Evolutionary conservation across 257 asterid genomes (phyloP).

Genomic region (Capsicum pubescens): DNA sequence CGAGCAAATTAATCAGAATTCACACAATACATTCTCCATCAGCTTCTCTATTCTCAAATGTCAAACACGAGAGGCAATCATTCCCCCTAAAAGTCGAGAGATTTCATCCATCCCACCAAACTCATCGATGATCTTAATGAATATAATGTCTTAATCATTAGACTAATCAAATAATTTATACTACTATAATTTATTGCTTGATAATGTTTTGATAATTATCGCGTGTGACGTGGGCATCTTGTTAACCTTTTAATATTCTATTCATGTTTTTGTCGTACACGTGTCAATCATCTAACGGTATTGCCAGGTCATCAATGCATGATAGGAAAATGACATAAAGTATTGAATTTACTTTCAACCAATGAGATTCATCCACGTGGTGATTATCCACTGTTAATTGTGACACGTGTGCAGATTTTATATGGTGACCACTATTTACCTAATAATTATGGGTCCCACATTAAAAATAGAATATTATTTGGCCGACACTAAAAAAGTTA

Average conservation of each 20-base stretch:
- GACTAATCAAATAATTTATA: conserved; percentile 4
- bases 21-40: too few relatives aligned
- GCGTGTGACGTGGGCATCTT: background rate
- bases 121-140: background rate
- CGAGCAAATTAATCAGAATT: too few relatives aligned
- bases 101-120: background rate
- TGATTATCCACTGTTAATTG: background rate
- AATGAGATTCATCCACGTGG: background rate
- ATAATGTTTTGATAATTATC: conserved; percentile 47
- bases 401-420: background rate
- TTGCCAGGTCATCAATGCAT: background rate
- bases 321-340: background rate
- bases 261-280: background rate
- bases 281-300: background rate
- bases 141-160: background rate
- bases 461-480: background rate
- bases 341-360: background rate
- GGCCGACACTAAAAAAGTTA: conserved; percentile 18
- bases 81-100: background rate
- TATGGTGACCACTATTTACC: background rate
- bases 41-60: too few relatives aligned
- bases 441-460: background rate
- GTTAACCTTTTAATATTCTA: background rate
- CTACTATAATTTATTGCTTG: conserved; percentile 20
- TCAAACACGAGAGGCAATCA: too few relatives aligned